These are phyloP conservation scores for Aureobasidium pullulans DNA, from an alignment of 2,329 filamentous ascomycete genomes.

Conservation along the genomic window DNA sequence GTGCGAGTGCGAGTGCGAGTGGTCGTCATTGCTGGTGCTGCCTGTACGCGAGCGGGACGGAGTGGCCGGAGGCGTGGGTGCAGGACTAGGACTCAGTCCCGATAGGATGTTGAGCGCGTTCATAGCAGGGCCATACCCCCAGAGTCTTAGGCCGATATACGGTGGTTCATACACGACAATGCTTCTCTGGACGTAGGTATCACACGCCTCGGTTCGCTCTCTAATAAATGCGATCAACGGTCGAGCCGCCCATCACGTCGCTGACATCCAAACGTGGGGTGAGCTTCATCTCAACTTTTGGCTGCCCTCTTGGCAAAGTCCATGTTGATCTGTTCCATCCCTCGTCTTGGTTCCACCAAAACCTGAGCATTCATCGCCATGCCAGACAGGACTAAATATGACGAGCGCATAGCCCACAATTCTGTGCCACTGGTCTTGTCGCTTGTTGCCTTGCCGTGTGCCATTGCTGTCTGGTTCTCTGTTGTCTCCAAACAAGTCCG, in stretches of 20 bases:
- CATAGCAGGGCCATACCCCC: constrained; percentile 53
- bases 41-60: constrained; percentile 41
- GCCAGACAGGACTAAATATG: neutral
- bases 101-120: constrained; percentile 93
- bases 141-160: no score
- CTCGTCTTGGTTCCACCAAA: neutral
- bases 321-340: neutral
- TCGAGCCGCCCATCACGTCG: neutral
- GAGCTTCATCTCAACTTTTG: constrained; percentile 1
- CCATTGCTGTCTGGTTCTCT: constrained; percentile 21
- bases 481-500: constrained; percentile 43
- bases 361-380: neutral
- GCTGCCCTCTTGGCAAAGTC: neutral
- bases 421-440: neutral
- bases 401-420: neutral
- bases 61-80: constrained; percentile 25
- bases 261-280: constrained; percentile 1
- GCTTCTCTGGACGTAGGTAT: no score
- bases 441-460: neutral
- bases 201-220: no score
- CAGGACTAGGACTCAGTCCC: constrained; percentile 53
- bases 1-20: neutral
- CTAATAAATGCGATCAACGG: neutral
- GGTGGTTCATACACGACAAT: no score
- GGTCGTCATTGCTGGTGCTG: constrained; percentile 40